Conservation (phyloP, 208 protist genomes). For the Crithidia expoeki region DNA sequence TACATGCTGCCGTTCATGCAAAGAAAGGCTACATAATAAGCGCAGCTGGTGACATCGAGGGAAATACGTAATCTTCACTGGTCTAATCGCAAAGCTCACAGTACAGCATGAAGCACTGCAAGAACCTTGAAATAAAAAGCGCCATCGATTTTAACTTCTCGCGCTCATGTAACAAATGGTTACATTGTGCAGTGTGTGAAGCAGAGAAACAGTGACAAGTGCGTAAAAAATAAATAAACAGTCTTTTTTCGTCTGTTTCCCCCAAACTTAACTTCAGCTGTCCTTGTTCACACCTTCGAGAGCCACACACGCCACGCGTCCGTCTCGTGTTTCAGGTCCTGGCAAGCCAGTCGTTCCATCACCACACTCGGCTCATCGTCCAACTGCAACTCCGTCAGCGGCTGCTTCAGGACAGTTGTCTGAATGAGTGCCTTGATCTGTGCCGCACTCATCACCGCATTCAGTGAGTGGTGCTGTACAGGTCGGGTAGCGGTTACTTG, state of each 20-base stretch:
- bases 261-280: too few relatives aligned
- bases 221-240: neutral
- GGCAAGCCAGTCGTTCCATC: conserved; percentile 49
- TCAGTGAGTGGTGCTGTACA: conserved; percentile 7
- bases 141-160: too few relatives aligned
- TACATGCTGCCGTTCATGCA: too few relatives aligned
- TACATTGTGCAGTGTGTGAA: neutral
- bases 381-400: conserved; percentile 61
- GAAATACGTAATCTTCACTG: too few relatives aligned
- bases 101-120: too few relatives aligned
- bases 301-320: conserved; percentile 76
- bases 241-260: neutral
- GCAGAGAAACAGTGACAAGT: neutral
- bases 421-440: conserved; percentile 62
- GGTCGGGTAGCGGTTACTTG: neutral
- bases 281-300: conserved; percentile 43
- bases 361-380: conserved; percentile 51
- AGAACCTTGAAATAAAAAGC: too few relatives aligned
- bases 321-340: conserved; percentile 68
- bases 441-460: conserved; percentile 40
- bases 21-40: too few relatives aligned
- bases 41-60: too few relatives aligned
- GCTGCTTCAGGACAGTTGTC: conserved; percentile 42
- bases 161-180: too few relatives aligned
- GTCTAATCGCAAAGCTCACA: too few relatives aligned